Percentiles rank a stretch among this genome's conserved stretches.
phyloP scores from a whole-genome alignment of 2,329 filamentous ascomycete species.

The Neonectria hederae region DNA sequence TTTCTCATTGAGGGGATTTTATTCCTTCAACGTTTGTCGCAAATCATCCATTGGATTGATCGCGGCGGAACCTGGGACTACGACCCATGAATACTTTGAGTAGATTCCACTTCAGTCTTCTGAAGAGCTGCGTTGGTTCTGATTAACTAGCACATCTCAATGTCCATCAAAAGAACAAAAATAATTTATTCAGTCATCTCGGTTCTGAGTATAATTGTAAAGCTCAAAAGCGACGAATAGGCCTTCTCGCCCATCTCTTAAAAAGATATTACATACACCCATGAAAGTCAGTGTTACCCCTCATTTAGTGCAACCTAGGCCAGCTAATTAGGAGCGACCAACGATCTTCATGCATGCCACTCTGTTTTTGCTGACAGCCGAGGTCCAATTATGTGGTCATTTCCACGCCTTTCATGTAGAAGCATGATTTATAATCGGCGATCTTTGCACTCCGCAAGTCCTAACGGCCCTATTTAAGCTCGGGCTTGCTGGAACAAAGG shows the following conservation, averaged over 20 bases:
- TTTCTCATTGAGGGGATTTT: too few relatives aligned
- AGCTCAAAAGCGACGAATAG: not conserved
- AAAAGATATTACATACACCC: too few relatives aligned
- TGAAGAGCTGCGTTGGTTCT: too few relatives aligned
- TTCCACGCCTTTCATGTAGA: not conserved
- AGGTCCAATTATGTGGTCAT: not conserved
- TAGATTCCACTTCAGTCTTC: too few relatives aligned
- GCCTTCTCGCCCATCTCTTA: too few relatives aligned
- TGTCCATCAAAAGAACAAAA: too few relatives aligned
- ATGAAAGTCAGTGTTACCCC: not conserved
- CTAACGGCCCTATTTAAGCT: not conserved
- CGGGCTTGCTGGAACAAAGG: not conserved
- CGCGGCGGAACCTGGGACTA: too few relatives aligned
- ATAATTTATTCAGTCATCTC: not conserved
- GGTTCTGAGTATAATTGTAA: not conserved
- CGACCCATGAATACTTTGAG: too few relatives aligned
- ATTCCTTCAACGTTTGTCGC: too few relatives aligned
- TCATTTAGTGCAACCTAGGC: too few relatives aligned
- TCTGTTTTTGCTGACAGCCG: not conserved
- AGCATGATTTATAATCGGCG: not conserved
- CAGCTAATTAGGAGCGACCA: not conserved
- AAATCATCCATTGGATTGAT: too few relatives aligned
- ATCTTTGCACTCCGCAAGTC: not conserved
- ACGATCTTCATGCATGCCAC: not conserved
- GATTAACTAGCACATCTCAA: too few relatives aligned